Evolutionary conservation across 176 grass and related monocot genomes (phyloP), one percentile per base, ranked within the genome.

Genomic region (Paspalum vaginatum): DNA sequence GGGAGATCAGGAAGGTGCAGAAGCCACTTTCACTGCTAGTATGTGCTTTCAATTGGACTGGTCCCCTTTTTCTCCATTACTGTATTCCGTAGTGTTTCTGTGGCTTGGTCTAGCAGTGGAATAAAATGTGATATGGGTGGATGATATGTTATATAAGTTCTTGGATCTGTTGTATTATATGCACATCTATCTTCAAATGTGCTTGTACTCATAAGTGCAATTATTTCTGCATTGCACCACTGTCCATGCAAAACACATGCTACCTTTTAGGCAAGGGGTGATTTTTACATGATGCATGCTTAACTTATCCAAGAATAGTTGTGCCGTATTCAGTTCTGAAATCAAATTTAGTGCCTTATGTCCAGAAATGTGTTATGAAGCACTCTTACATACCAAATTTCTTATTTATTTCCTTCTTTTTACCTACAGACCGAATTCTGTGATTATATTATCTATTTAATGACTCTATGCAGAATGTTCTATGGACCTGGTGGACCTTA

Each of bases 401-500:
- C 0, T 32, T 37, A 15, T 38, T 16, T 16, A 0, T 61, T 38
- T 16, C 60, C 60, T 16, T 12, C 27, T 26, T 37, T 37, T 40
- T 16, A 21, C 18, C 64, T 57, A 5, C 18, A 39, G 49, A 18
- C 17, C 6, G 9, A 25, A 57, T 80, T 15, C 4, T 87, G 8
- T 58, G 47, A 24, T 32, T 67, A 11, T 65, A 20, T 12, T 45
- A 46, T 32, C 52, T 84, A 53, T 61, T 76, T 69, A 58, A 47
- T n/a, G 24, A 15, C 4, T 40, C 11, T 66, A 5, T 77, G 51
- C 85, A 98, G 95, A 83, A 93, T 98, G 95, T 98, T 98, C 77
- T 98, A 98, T 52, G 95, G 95, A 61, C 95, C 92, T 68, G 95
- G 95, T 77, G 95, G 95, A 49, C 90, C 92, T 13, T 94, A 98